Base-by-base conservation (phyloP, 2,329 filamentous ascomycete species). In the Alternaria ventricosa region DNA sequence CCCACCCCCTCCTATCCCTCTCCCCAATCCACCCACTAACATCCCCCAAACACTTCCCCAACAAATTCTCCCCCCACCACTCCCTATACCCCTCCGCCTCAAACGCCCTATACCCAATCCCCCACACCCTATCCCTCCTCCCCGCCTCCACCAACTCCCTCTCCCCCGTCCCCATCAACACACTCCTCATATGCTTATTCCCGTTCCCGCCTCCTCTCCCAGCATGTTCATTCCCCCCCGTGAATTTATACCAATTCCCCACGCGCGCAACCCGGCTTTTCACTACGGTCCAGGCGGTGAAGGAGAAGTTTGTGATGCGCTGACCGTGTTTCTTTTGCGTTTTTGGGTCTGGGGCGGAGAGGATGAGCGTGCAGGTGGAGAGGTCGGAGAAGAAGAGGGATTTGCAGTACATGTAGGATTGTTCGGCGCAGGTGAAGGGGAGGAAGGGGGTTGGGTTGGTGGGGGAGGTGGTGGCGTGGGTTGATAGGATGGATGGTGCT, bases 21-120 rank as follows among this genome's bases (percentile, higher is more conserved):
- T n/a, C n/a, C n/a, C n/a, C n/a, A n/a, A n/a, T n/a, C n/a, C n/a
- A n/a, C n/a, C n/a, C n/a, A n/a, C 89, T 84, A 23, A 87, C 87
- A 55, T 81, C 82, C 86, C 86, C 87, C 73, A 91, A 74, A n/a
- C 84, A 87, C 76, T 85, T 85, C 0, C 89, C 89, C 28, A 91
- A 76, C 51, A 90, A 70, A 75, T 91, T 91, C 78, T 85, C 61
- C 1, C 89, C 89, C 89, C 89, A 91, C 3, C 73, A 65, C 20
- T 78, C 75, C 45, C 83, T 82, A 28, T 82, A 80, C 1, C 23
- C 66, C 63, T 80, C 68, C 33, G 61, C 66, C 23, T 67, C 58
- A 46, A 57, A 18, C 45, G 27, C 63, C 20, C 28, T 58, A 62
- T 65, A 71, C 55, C 69, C 49, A 15, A 64, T 57, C 12, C 59